These are phyloP conservation scores for Cyclotella kingstonii DNA, from an alignment of 108 stramenopile species.

Conservation along the genomic window DNA sequence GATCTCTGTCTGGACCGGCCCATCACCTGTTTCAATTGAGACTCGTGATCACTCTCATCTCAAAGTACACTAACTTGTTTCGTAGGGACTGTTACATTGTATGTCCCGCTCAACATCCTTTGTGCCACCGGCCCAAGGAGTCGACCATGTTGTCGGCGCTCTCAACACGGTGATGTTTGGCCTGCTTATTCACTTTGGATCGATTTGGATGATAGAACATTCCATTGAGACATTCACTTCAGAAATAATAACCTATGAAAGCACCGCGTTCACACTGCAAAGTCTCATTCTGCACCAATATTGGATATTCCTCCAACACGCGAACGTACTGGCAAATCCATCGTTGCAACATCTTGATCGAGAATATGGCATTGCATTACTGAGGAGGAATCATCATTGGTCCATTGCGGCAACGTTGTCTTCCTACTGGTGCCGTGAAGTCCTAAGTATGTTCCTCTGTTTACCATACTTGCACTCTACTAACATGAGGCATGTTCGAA, in stretches of 20 bases:
- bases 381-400: conserved; percentile 49
- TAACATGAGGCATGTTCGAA: not conserved
- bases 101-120: no score
- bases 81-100: no score
- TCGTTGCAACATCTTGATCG: conserved; percentile 50
- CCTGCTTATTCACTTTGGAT: conserved; percentile 44
- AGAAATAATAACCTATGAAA: not conserved
- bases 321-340: conserved; percentile 51
- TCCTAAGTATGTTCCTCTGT: conserved; percentile 42
- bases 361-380: conserved; percentile 48
- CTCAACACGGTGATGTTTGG: conserved; percentile 49
- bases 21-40: no score
- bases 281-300: conserved; percentile 39
- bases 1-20: no score
- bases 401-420: conserved; percentile 48
- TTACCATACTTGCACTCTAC: conserved; percentile 30
- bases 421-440: conserved; percentile 51
- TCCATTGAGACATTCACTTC: not conserved
- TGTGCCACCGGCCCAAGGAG: conserved; percentile 22
- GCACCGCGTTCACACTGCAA: not conserved
- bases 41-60: no score
- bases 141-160: conserved; percentile 49
- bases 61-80: no score
- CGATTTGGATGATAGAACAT: conserved; percentile 34
- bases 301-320: conserved; percentile 54